Evolutionary conservation across 2,329 filamentous ascomycete genomes (phyloP).

Genomic region (Aspergillus bombycis): DNA sequence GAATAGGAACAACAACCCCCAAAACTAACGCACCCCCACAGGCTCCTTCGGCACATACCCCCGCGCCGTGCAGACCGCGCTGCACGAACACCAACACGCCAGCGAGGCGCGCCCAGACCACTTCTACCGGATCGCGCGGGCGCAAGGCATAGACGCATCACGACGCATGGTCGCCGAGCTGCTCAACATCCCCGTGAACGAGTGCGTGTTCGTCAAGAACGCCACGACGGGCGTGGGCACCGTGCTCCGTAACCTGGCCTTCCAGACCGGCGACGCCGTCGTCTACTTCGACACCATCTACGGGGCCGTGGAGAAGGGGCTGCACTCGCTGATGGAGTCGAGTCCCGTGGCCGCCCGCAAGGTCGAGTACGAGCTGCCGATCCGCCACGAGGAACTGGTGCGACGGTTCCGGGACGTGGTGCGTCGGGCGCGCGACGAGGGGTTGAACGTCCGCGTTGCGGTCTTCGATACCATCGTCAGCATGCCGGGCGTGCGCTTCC

Average conservation of each 20-base stretch:
- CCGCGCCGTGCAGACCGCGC: slow-evolving; percentile 58
- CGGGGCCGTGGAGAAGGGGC: slow-evolving; percentile 72
- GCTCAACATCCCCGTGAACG: slow-evolving; percentile 66
- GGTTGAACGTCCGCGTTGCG: slow-evolving; percentile 67
- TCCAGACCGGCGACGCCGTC: slow-evolving; percentile 70
- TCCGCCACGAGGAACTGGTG: slow-evolving; percentile 69
- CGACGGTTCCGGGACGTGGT: slow-evolving; percentile 64
- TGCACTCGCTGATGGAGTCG: slow-evolving; percentile 73
- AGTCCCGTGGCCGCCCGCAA: slow-evolving; percentile 54
- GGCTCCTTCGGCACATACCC: slow-evolving; percentile 81
- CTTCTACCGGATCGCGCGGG: slow-evolving; percentile 73
- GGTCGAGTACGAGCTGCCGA: slow-evolving; percentile 69
- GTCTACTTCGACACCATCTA: slow-evolving; percentile 81
- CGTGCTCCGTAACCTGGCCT: slow-evolving; percentile 74
- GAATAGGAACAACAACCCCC: too few relatives aligned
- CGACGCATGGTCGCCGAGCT: slow-evolving; percentile 67
- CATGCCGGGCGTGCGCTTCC: slow-evolving; percentile 76
- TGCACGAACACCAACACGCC: slow-evolving; percentile 67
- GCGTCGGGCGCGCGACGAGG: slow-evolving; percentile 53
- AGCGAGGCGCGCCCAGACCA: slow-evolving; percentile 71
- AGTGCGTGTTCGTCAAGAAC: slow-evolving; percentile 78
- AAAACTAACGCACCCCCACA: slow-evolving; percentile 10
- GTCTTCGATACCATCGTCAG: slow-evolving; percentile 82
- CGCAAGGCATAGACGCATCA: slow-evolving; percentile 64
- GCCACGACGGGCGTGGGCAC: slow-evolving; percentile 73